phyloP scores from a whole-genome alignment of 176 grass and related monocot genomes.

The Calamus simplicifolius region DNA sequence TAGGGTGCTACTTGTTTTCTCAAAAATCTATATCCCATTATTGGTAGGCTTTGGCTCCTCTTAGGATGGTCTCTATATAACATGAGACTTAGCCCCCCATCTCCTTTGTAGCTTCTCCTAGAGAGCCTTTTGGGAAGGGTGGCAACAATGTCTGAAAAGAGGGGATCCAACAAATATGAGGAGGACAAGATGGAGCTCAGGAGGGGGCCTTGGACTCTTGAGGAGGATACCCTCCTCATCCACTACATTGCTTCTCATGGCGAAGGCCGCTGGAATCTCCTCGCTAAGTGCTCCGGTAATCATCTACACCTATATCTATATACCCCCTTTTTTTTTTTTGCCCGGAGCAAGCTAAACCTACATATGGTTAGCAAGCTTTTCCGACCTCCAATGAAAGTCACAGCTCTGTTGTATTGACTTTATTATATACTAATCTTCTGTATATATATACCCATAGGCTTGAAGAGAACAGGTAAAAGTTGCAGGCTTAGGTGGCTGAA shows the following conservation, averaged over 20 bases:
- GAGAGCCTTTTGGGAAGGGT: background rate
- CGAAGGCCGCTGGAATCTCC: slow-evolving; percentile 90
- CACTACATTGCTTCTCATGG: slow-evolving; percentile 93
- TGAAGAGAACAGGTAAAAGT: slow-evolving; percentile 91
- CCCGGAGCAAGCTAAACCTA: no score
- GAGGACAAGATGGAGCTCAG: slow-evolving; percentile 51
- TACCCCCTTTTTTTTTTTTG: no score
- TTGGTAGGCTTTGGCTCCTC: slow-evolving; percentile 11
- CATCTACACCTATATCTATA: no score
- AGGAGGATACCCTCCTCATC: slow-evolving; percentile 80
- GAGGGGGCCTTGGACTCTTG: slow-evolving; percentile 79
- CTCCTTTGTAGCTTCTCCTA: background rate
- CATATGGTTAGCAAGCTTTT: no score
- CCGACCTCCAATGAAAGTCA: no score
- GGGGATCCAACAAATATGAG: slow-evolving; percentile 40
- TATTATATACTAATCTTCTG: no score
- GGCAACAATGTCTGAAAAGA: slow-evolving; percentile 61
- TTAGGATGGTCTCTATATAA: slow-evolving; percentile 2
- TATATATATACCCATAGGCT: slow-evolving; percentile 21
- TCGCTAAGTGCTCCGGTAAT: slow-evolving; percentile 72
- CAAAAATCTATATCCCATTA: slow-evolving; percentile 4
- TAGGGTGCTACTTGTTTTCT: slow-evolving; percentile 6
- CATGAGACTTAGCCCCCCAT: background rate
- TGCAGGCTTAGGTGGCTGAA: slow-evolving; percentile 83
- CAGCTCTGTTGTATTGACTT: no score